phyloP scores from a whole-genome alignment of 768 basidiomycete species.

The Psilocybe cyanescens region DNA sequence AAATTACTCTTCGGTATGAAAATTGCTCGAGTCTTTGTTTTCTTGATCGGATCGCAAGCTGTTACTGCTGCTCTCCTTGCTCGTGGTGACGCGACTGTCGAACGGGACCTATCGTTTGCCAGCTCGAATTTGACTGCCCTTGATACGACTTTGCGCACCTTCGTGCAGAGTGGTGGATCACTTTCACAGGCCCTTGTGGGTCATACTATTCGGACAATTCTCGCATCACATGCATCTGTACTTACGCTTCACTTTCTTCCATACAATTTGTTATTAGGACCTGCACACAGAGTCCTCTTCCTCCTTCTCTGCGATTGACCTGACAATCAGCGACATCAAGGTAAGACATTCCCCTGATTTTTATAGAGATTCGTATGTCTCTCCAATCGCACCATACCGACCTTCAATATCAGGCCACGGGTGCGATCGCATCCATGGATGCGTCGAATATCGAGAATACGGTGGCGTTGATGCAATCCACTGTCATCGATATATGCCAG shows the following conservation, averaged over 20 bases:
- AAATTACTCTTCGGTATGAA: background rate
- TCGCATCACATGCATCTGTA: background rate
- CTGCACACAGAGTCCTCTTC: slow-evolving; percentile 24
- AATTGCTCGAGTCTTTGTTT: background rate
- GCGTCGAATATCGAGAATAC: background rate
- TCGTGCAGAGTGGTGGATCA: background rate
- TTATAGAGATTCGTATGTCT: background rate
- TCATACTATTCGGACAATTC: background rate
- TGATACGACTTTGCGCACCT: background rate
- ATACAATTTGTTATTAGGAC: slow-evolving; percentile 4
- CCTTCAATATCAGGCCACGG: background rate
- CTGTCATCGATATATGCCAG: background rate
- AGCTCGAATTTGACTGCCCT: background rate
- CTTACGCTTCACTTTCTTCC: too few species aligned
- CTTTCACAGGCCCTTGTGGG: slow-evolving; percentile 28
- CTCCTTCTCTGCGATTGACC: slow-evolving; percentile 22
- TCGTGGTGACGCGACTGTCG: background rate
- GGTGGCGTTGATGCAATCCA: background rate
- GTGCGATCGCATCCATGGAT: background rate
- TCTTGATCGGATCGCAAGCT: background rate
- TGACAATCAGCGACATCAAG: slow-evolving; percentile 27
- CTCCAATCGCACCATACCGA: too few species aligned
- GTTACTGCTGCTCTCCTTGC: background rate
- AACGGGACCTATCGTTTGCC: background rate
- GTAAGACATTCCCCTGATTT: slow-evolving; percentile 12